These are phyloP conservation scores for Cutaneotrichosporon daszewskae DNA, from an alignment of 1,284 basidiomycete genomes.

Conservation along the genomic window DNA sequence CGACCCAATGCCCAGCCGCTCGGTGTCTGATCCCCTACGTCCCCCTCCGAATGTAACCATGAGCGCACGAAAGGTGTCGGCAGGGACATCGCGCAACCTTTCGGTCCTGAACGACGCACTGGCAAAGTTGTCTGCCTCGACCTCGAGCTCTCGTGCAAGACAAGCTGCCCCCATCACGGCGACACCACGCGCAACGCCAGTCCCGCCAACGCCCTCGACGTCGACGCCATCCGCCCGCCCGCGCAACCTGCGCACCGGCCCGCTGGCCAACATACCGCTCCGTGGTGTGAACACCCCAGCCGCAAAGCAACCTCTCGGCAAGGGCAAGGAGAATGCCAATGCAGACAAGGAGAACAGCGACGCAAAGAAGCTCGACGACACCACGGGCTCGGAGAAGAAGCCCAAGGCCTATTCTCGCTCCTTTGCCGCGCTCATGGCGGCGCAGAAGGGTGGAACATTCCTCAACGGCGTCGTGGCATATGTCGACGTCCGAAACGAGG, in stretches of 20 bases:
- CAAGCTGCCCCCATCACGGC: no score
- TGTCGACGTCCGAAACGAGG: slow-evolving; percentile 80
- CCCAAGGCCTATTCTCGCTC: neutral
- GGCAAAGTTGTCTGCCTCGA: slow-evolving; percentile 25
- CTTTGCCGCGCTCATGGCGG: neutral
- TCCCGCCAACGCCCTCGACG: neutral
- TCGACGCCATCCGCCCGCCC: neutral
- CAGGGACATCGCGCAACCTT: slow-evolving; percentile 35
- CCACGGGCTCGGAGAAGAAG: neutral
- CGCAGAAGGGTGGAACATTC: slow-evolving; percentile 18
- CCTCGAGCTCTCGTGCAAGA: neutral
- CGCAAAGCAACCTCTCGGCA: slow-evolving; percentile 1
- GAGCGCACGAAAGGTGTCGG: slow-evolving; percentile 34
- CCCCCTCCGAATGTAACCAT: no score
- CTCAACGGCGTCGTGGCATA: slow-evolving; percentile 75
- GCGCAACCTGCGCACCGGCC: neutral
- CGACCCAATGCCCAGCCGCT: neutral
- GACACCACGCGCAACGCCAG: neutral
- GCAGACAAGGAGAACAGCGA: neutral
- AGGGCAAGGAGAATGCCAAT: neutral
- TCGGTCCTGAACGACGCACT: slow-evolving; percentile 37
- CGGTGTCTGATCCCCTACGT: slow-evolving; percentile 5
- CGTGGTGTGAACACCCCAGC: slow-evolving; percentile 1
- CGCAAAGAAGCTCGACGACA: no score
- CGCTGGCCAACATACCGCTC: neutral